phyloP scores from a whole-genome alignment of 257 asterid species.

The Asclepias syriaca region DNA sequence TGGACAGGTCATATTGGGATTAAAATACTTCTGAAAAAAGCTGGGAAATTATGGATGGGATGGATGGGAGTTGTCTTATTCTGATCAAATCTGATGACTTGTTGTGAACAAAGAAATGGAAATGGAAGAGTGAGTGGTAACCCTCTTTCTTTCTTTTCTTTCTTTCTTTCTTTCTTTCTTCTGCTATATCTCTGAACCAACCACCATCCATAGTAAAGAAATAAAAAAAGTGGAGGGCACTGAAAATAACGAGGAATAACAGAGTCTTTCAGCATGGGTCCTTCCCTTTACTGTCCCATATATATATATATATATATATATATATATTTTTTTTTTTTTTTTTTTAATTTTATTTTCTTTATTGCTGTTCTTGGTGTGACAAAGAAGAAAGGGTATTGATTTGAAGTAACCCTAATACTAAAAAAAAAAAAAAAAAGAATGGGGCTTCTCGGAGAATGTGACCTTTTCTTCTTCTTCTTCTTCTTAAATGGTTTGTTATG shows the following conservation, averaged over 20 bases:
- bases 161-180: too few species aligned
- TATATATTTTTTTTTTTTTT: too few species aligned
- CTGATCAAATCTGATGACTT: constrained; percentile 2
- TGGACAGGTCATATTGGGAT: constrained; percentile 43
- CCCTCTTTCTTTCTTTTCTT: too few species aligned
- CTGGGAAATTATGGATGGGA: not conserved
- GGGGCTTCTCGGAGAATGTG: not conserved
- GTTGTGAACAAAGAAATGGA: not conserved
- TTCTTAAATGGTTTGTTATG: not conserved
- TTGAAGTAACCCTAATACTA: not conserved
- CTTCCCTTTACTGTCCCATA: not conserved
- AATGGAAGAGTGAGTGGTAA: constrained; percentile 9
- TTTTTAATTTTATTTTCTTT: too few species aligned
- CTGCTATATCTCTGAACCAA: not conserved
- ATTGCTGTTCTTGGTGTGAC: not conserved
- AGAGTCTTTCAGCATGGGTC: constrained; percentile 1
- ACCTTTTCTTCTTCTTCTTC: too few species aligned
- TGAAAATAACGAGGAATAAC: constrained; percentile 13
- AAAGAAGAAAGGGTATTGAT: not conserved
- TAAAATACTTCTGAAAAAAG: constrained; percentile 14
- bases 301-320: too few species aligned
- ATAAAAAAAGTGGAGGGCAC: not conserved
- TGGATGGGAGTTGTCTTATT: constrained; percentile 4
- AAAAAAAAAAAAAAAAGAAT: not conserved
- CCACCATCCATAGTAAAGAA: not conserved